A percentile compares a stretch with the other conserved stretches of the same genome.
Conservation (phyloP, 306 rosid genomes). For the Cicer chorassanicum region DNA sequence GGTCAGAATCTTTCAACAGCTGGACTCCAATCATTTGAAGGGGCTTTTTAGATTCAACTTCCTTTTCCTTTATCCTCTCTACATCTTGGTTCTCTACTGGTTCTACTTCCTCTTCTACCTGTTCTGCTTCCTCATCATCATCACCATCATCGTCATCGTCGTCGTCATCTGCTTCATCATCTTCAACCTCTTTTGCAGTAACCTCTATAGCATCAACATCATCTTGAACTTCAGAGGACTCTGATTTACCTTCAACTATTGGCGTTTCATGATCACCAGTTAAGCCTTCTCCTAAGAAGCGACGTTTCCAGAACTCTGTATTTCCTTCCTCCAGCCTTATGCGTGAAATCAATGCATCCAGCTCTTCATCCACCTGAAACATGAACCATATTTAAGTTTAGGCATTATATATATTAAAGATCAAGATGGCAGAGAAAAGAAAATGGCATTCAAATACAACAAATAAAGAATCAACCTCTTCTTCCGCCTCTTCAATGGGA, state of each 20-base stretch:
- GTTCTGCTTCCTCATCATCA: conserved; percentile 69
- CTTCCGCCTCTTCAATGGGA: conserved; percentile 90
- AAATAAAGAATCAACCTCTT: conserved; percentile 64
- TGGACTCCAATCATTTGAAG: conserved; percentile 98
- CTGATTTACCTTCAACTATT: conserved; percentile 45
- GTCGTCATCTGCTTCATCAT: conserved; percentile 68
- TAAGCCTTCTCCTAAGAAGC: conserved; percentile 87
- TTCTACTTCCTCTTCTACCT: conserved; percentile 67
- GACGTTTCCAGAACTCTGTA: conserved; percentile 92
- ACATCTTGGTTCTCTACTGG: conserved; percentile 74
- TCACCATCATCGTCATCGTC: conserved; percentile 64
- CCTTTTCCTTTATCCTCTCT: conserved; percentile 81
- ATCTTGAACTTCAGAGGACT: conserved; percentile 60
- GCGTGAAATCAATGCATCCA: conserved; percentile 82
- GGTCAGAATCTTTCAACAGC: conserved; percentile 81
- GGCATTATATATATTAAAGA: conserved; percentile 26
- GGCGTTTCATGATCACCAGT: conserved; percentile 53
- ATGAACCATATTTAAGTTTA: conserved; percentile 43
- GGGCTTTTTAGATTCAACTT: conserved; percentile 77
- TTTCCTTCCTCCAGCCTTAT: conserved; percentile 86
- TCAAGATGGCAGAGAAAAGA: conserved; percentile 32
- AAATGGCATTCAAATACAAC: conserved; percentile 9
- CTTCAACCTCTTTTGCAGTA: conserved; percentile 71
- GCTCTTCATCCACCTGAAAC: conserved; percentile 88
- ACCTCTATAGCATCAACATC: conserved; percentile 66